A percentile compares a stretch with the other conserved stretches of the same genome.
Conservation (phyloP, 441 rosid species). For the Viola pubescens region DNA sequence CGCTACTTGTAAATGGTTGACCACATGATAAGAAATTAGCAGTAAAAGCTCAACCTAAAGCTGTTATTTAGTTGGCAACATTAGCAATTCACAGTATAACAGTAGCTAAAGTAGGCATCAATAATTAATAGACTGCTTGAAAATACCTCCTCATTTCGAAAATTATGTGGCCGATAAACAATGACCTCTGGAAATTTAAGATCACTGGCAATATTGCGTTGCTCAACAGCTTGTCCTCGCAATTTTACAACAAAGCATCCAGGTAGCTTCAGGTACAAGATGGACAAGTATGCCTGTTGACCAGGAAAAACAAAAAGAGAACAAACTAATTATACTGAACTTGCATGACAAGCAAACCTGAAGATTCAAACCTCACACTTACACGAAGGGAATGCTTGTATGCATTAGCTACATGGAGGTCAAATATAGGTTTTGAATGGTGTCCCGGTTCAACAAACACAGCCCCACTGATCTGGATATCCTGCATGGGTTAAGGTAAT, state of each 20-base stretch:
- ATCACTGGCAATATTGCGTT: conserved; percentile 63
- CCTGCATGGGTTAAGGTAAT: conserved; percentile 30
- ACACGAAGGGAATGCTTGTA: conserved; percentile 63
- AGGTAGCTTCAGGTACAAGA: conserved; percentile 64
- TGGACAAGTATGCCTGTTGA: conserved; percentile 60
- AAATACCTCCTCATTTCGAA: conserved; percentile 48
- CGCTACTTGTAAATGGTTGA: too few relatives aligned
- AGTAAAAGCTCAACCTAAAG: too few relatives aligned
- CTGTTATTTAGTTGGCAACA: too few relatives aligned
- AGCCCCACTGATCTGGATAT: conserved; percentile 53
- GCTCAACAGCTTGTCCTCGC: conserved; percentile 62
- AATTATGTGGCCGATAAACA: conserved; percentile 52
- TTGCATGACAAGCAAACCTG: not conserved
- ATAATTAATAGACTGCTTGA: not conserved
- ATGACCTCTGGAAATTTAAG: conserved; percentile 62
- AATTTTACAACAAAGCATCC: conserved; percentile 46
- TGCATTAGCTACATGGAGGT: conserved; percentile 52
- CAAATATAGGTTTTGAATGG: conserved; percentile 29
- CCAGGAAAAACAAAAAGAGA: conserved; percentile 12
- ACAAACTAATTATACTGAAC: conserved; percentile 1
- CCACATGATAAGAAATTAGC: too few relatives aligned
- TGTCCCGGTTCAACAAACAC: conserved; percentile 19
- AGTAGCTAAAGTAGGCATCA: not conserved
- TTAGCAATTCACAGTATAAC: not conserved
- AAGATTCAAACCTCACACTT: conserved; percentile 19